Conservation (phyloP, 768 basidiomycete genomes). For the Tylopilus plumbeoviolaceoides region DNA sequence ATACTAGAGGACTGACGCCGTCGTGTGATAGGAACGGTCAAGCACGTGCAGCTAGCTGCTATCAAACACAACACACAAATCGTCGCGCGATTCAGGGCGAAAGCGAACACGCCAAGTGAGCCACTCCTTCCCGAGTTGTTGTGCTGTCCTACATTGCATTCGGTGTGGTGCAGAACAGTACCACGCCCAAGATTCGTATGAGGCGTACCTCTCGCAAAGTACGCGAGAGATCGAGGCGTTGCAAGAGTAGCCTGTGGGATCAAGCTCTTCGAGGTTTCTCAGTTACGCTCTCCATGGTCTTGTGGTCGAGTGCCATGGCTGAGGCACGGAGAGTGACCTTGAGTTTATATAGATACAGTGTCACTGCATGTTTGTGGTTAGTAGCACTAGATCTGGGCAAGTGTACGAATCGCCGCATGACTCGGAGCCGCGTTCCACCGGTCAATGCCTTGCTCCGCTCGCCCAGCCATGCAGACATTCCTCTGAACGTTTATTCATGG, state of each 20-base stretch:
- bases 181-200: conserved; percentile 50
- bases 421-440: no score
- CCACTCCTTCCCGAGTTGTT: neutral
- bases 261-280: neutral
- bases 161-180: conserved; percentile 40
- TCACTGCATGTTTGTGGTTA: no score
- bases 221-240: conserved; percentile 59
- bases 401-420: no score
- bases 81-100: conserved; percentile 61
- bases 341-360: no score
- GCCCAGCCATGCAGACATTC: no score
- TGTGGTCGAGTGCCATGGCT: no score
- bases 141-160: neutral
- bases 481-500: no score
- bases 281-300: neutral
- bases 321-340: no score
- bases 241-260: conserved; percentile 46
- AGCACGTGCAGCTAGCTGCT: conserved; percentile 76
- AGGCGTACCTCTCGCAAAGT: conserved; percentile 53
- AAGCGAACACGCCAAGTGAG: conserved; percentile 50
- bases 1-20: neutral
- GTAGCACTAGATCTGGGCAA: no score
- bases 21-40: conserved; percentile 66
- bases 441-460: no score
- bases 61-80: conserved; percentile 70